Conservation (phyloP, 2,329 filamentous ascomycete genomes). For the Davidsoniella neocaledoniae region DNA sequence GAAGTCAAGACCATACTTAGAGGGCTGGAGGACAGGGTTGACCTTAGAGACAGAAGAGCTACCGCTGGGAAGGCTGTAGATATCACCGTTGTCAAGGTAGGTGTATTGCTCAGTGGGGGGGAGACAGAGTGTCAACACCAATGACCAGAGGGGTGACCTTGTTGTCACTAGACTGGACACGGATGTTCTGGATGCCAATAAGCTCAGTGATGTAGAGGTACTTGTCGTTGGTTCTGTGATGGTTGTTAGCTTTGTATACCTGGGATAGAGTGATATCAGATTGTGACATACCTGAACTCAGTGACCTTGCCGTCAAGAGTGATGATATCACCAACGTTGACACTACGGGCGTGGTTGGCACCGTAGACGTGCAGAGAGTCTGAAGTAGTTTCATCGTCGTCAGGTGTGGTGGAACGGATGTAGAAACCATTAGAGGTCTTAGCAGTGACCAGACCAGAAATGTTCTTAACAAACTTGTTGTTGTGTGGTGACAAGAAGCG, state of each 20-base stretch:
- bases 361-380: slow-evolving; percentile 51
- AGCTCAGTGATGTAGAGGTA: slow-evolving; percentile 52
- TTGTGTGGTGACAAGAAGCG: slow-evolving; percentile 44
- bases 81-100: slow-evolving; percentile 44
- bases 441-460: slow-evolving; percentile 49
- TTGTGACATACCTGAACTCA: slow-evolving; percentile 32
- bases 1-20: slow-evolving; percentile 51
- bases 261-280: not conserved
- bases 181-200: slow-evolving; percentile 34
- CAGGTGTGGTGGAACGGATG: slow-evolving; percentile 41
- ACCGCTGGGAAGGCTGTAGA: slow-evolving; percentile 50
- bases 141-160: slow-evolving; percentile 41
- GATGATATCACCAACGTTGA: slow-evolving; percentile 46
- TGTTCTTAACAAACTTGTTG: slow-evolving; percentile 36
- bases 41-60: slow-evolving; percentile 35
- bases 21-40: slow-evolving; percentile 45
- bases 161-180: slow-evolving; percentile 35
- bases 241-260: slow-evolving; percentile 6
- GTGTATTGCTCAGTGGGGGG: slow-evolving; percentile 48
- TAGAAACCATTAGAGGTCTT: slow-evolving; percentile 45
- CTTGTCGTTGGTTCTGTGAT: slow-evolving; percentile 30
- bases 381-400: slow-evolving; percentile 39
- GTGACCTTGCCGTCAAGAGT: slow-evolving; percentile 40
- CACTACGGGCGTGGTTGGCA: slow-evolving; percentile 29
- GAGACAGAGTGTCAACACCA: slow-evolving; percentile 36